Conservation (phyloP, 208 protist genomes). For the Kentomonas sorsogonicus region DNA sequence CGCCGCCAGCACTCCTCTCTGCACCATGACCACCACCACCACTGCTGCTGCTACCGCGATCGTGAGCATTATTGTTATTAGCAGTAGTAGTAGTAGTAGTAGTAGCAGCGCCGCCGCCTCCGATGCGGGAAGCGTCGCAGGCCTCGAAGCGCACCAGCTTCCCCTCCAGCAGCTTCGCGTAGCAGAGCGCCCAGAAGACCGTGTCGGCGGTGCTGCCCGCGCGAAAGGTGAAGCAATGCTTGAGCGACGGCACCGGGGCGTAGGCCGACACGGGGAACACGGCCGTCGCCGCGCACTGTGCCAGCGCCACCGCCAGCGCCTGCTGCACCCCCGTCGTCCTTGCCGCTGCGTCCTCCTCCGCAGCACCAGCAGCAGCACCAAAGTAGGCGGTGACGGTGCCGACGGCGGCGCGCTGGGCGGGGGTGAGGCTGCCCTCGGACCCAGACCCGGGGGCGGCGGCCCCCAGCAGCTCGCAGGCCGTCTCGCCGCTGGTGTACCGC, state of each 20-base stretch:
- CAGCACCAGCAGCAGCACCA: not conserved
- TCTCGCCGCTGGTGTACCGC: conserved; percentile 52
- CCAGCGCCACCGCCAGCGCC: conserved; percentile 66
- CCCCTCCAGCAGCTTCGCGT: conserved; percentile 55
- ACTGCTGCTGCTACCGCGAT: conserved; percentile 10
- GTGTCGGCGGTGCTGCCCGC: conserved; percentile 56
- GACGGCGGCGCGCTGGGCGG: too few species aligned
- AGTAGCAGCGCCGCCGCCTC: too few species aligned
- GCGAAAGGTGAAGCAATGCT: conserved; percentile 72
- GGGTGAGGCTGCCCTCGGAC: too few species aligned
- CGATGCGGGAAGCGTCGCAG: conserved; percentile 27
- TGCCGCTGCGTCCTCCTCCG: not conserved
- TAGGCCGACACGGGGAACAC: conserved; percentile 69
- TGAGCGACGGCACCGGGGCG: conserved; percentile 44
- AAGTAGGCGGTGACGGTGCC: conserved; percentile 33
- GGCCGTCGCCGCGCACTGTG: conserved; percentile 32
- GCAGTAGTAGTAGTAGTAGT: too few species aligned
- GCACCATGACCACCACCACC: conserved; percentile 14
- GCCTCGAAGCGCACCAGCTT: conserved; percentile 87
- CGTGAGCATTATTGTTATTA: too few species aligned
- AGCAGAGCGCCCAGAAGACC: conserved; percentile 61
- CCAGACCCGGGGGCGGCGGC: not conserved
- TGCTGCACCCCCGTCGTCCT: conserved; percentile 71
- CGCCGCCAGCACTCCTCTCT: conserved; percentile 2
- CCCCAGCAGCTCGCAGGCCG: conserved; percentile 6